Base-by-base conservation (phyloP, 176 grass and related monocot genomes). In the Echinochloa phyllopogon region DNA sequence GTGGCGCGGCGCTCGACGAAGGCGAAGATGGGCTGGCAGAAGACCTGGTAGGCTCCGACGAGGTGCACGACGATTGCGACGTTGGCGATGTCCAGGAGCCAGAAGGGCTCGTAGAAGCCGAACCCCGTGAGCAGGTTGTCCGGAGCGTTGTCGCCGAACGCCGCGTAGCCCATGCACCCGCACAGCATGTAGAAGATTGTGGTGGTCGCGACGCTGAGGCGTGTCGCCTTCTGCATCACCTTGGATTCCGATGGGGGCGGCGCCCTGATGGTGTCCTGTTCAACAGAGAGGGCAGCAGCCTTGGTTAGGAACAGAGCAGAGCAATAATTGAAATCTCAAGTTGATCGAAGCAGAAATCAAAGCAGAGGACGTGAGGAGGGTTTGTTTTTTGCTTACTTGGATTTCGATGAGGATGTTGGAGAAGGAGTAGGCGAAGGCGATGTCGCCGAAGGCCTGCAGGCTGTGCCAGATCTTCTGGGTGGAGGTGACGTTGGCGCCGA, bases 51-150 rank as follows among this genome's bases (percentile, higher is more conserved):
- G 1, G 90, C 90, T 3, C 90, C 86, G 67, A 92, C 78, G 74
- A 88, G 90, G 86, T 92, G 90, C 27, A 92, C 74, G 36, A 88
- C 90, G 72, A 92, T 92, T 83, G 90, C 90, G 12, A 69, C 13
- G 83, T 91, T 91, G 72, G 90, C 90, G 40, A 82, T 14, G 90
- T 91, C 90, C 48, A 91, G 72, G 0, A 91, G 90, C 90, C 86
- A 92, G 86, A 60, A 92, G 9, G 90, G 90, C 82, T 88, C 84
- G 86, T 70, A 92, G 86, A 92, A 92, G 42, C 90, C 90, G 50
- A 92, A 92, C 0, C 90, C 90, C 0, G 90, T 88, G 23, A 92
- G 90, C 3, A 92, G 90, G 86, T 92, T 88, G 77, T 87, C 83
- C 2, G 90, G 90, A 0, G 90, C 83, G 0, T 36, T 5, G 83